These are phyloP conservation scores for Globisporangium yorkense DNA, from an alignment of 352 stramenopile species.

Conservation along the genomic window DNA sequence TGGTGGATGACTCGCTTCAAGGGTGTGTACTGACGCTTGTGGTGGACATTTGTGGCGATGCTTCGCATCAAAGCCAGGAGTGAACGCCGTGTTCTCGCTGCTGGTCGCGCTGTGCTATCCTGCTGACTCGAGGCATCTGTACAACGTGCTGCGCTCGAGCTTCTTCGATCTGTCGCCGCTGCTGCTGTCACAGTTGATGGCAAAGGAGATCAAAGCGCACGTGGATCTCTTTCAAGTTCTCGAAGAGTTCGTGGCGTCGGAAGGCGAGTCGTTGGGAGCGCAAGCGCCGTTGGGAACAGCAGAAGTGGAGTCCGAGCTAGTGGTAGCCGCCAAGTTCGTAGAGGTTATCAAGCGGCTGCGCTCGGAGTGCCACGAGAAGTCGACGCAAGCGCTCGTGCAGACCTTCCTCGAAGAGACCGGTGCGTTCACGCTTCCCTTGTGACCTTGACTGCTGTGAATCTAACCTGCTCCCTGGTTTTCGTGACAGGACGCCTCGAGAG, in stretches of 20 bases:
- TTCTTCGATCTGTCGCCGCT: constrained; percentile 50
- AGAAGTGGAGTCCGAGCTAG: constrained; percentile 1
- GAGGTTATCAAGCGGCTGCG: constrained; percentile 32
- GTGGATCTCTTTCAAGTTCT: constrained; percentile 46
- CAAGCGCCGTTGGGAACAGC: not conserved
- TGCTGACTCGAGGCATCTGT: constrained; percentile 66
- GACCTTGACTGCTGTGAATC: not conserved
- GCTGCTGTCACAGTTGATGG: constrained; percentile 60
- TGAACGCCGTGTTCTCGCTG: constrained; percentile 61
- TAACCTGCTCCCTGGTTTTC: not conserved
- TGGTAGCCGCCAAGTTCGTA: constrained; percentile 23
- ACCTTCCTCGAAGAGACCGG: constrained; percentile 49
- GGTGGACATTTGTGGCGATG: not conserved
- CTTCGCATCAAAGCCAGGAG: constrained; percentile 24
- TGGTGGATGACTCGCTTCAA: not conserved
- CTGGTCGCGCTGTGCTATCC: constrained; percentile 59
- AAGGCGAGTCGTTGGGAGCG: constrained; percentile 15
- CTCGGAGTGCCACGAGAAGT: constrained; percentile 40
- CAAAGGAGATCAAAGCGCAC: constrained; percentile 45
- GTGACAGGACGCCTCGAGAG: constrained; percentile 24
- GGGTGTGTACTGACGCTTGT: not conserved
- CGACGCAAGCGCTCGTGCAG: constrained; percentile 56
- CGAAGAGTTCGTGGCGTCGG: constrained; percentile 36
- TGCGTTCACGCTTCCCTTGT: not conserved
- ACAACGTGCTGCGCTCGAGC: constrained; percentile 70